These are phyloP conservation scores for Gautieria morchelliformis DNA, from an alignment of 768 basidiomycete genomes.

Conservation along the genomic window DNA sequence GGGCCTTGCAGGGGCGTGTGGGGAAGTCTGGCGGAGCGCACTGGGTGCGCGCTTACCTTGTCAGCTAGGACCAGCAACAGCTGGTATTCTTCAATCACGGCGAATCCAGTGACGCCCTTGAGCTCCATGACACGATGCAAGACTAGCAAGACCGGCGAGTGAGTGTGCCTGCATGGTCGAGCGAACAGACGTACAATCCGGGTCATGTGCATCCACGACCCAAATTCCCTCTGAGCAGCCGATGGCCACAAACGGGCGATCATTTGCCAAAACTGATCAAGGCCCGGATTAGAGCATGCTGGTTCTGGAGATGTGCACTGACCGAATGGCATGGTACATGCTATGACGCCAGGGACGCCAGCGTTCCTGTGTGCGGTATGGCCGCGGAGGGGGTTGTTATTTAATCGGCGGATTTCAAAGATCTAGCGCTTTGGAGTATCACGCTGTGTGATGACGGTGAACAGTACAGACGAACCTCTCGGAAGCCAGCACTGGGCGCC, in stretches of 20 bases:
- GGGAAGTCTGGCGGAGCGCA: background rate
- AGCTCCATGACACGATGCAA: slow-evolving; percentile 1
- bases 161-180: background rate
- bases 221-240: slow-evolving; percentile 7
- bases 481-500: background rate
- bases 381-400: slow-evolving; percentile 1
- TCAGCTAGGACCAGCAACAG: slow-evolving; percentile 3
- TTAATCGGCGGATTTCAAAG: slow-evolving; percentile 4
- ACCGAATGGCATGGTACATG: slow-evolving; percentile 8
- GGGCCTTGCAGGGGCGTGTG: background rate
- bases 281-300: background rate
- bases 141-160: background rate
- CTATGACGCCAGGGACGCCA: background rate
- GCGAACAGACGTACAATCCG: background rate
- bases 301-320: background rate
- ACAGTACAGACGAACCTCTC: background rate
- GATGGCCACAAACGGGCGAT: slow-evolving; percentile 4
- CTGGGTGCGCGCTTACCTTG: background rate
- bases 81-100: slow-evolving; percentile 4
- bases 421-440: background rate
- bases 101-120: slow-evolving; percentile 4
- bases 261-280: background rate
- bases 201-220: slow-evolving; percentile 5
- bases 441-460: background rate
- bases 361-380: background rate